These are phyloP conservation scores for Diutina ranongensis DNA, from an alignment of 1,139 yeast species.

Conservation along the genomic window DNA sequence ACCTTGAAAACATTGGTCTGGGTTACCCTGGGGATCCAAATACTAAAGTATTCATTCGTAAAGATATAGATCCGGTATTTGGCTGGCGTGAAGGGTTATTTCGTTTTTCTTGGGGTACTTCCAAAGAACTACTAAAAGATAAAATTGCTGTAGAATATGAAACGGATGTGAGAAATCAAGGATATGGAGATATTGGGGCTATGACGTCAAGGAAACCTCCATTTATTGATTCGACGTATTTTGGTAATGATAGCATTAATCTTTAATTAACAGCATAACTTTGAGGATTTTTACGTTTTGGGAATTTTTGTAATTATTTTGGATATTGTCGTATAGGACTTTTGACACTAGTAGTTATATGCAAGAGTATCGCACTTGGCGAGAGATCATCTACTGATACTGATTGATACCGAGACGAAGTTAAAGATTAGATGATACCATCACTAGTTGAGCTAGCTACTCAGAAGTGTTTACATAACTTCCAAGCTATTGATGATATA, in stretches of 20 bases:
- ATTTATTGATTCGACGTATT: not conserved
- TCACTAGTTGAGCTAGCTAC: constrained; percentile 4
- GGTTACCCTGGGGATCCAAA: constrained; percentile 94
- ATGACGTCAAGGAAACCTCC: not conserved
- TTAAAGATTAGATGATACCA: not conserved
- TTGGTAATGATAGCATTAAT: not conserved
- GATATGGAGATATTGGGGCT: not conserved
- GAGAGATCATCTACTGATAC: no score
- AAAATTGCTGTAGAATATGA: constrained; percentile 27
- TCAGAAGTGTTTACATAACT: not conserved
- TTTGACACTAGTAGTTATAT: no score
- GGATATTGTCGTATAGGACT: no score
- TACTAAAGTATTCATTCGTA: constrained; percentile 62
- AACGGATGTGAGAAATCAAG: not conserved
- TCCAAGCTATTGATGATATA: not conserved
- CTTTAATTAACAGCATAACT: not conserved
- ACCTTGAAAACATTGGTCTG: constrained; percentile 48
- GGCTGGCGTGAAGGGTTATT: constrained; percentile 78
- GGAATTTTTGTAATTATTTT: no score
- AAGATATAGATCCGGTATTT: constrained; percentile 55
- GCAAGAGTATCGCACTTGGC: no score
- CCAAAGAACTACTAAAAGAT: constrained; percentile 57
- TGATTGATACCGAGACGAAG: no score
- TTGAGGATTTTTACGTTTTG: no score
- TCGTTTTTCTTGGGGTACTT: constrained; percentile 91